These are phyloP conservation scores for Lyophyllum decastes DNA, from an alignment of 768 basidiomycete species.

Conservation along the genomic window DNA sequence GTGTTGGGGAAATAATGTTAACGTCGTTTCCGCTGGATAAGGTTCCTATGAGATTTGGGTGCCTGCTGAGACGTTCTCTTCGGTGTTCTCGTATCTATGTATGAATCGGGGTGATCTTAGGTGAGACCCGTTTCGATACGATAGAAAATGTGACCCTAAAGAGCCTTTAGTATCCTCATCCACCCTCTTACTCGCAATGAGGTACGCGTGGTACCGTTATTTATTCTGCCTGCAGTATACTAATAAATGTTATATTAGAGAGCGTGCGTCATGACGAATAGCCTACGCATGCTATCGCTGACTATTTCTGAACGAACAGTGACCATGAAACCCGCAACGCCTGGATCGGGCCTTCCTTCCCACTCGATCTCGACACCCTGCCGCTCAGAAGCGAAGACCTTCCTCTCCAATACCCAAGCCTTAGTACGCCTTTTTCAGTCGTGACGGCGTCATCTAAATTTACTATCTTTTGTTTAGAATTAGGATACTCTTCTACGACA, in stretches of 20 bases:
- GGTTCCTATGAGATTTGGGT: slow-evolving; percentile 86
- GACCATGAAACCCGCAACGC: slow-evolving; percentile 72
- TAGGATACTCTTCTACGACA: slow-evolving; percentile 65
- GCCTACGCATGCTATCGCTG: too few relatives aligned
- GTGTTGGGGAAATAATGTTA: neutral
- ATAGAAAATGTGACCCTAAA: neutral
- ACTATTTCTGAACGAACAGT: too few relatives aligned
- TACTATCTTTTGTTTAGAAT: slow-evolving; percentile 37
- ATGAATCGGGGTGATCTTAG: slow-evolving; percentile 69
- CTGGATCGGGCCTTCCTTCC: slow-evolving; percentile 75
- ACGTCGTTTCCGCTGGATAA: slow-evolving; percentile 20
- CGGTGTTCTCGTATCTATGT: slow-evolving; percentile 78
- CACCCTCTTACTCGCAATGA: slow-evolving; percentile 75
- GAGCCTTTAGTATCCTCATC: slow-evolving; percentile 59
- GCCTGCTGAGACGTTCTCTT: slow-evolving; percentile 70
- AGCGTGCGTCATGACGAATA: slow-evolving; percentile 45
- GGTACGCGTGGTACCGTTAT: slow-evolving; percentile 37
- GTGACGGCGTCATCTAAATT: too few relatives aligned
- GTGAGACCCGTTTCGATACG: slow-evolving; percentile 32
- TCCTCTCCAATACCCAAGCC: slow-evolving; percentile 69
- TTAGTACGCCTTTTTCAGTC: slow-evolving; percentile 43
- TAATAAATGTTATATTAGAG: slow-evolving; percentile 33
- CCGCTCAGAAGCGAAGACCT: slow-evolving; percentile 51
- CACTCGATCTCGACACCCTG: slow-evolving; percentile 61
- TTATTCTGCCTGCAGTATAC: slow-evolving; percentile 2